A percentile compares a stretch with the other conserved stretches of the same genome.
These are phyloP conservation scores for Hapsidospora chrysogenum DNA, from an alignment of 495 filamentous ascomycete genomes.

Conservation along the genomic window DNA sequence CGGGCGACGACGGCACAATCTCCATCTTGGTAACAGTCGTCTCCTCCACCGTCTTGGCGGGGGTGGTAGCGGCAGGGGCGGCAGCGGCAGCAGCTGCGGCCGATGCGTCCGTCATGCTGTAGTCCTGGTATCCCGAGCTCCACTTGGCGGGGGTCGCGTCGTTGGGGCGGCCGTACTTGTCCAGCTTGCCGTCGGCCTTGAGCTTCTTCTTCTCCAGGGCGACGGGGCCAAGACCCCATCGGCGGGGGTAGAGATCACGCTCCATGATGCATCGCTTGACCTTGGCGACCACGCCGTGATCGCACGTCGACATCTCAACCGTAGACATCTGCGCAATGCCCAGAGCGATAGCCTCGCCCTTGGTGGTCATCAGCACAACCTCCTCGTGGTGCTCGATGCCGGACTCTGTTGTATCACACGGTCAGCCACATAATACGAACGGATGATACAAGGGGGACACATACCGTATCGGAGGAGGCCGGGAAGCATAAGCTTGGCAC, in stretches of 20 bases:
- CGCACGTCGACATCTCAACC: conserved; percentile 76
- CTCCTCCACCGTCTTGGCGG: conserved; percentile 13
- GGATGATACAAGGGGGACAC: conserved; percentile 6
- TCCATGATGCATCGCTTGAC: conserved; percentile 99
- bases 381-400: conserved; percentile 82
- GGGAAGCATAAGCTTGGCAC: conserved; percentile 95
- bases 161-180: conserved; percentile 89
- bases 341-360: conserved; percentile 93
- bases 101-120: conserved; percentile 30
- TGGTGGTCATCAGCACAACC: conserved; percentile 93
- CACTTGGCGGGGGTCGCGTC: conserved; percentile 84
- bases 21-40: conserved; percentile 3
- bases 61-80: conserved; percentile 9
- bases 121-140: conserved; percentile 82
- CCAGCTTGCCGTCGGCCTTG: conserved; percentile 91
- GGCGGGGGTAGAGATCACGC: conserved; percentile 82
- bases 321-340: conserved; percentile 93
- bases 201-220: conserved; percentile 97
- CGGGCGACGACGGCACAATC: conserved; percentile 1
- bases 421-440: conserved; percentile 4
- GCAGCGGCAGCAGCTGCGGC: conserved; percentile 8
- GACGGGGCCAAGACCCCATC: conserved; percentile 87
- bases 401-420: conserved; percentile 34
- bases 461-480: conserved; percentile 78
- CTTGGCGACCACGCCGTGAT: conserved; percentile 93